Evolutionary conservation across 2,329 filamentous ascomycete species (phyloP).

Genomic region (Esteya vermicola): DNA sequence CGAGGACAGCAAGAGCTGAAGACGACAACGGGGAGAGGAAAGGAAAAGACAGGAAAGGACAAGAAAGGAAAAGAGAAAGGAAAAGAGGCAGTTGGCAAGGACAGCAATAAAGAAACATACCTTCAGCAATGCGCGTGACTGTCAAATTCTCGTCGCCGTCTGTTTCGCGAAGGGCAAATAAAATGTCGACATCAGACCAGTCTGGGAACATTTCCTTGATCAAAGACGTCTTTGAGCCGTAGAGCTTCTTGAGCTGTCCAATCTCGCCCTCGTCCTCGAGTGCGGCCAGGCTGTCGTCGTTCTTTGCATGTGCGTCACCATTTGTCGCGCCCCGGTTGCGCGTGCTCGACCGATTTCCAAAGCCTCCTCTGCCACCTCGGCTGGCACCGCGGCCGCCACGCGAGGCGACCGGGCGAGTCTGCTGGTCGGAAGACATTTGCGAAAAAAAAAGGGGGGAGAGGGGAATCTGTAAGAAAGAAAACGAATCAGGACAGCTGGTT

Average conservation of each 20-base stretch:
- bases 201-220: slow-evolving; percentile 89
- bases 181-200: slow-evolving; percentile 90
- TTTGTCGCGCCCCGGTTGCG: slow-evolving; percentile 55
- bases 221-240: slow-evolving; percentile 61
- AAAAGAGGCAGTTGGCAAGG: too few relatives aligned
- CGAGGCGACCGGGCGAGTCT: slow-evolving; percentile 66
- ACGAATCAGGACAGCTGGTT: too few relatives aligned
- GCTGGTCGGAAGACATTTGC: slow-evolving; percentile 91
- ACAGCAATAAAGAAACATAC: slow-evolving; percentile 26
- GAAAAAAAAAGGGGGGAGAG: slow-evolving; percentile 13
- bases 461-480: too few relatives aligned
- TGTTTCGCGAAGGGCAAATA: slow-evolving; percentile 84
- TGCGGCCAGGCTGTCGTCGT: slow-evolving; percentile 43
- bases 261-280: slow-evolving; percentile 79
- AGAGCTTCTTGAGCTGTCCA: slow-evolving; percentile 81
- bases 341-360: slow-evolving; percentile 55
- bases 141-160: slow-evolving; percentile 63
- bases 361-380: slow-evolving; percentile 71
- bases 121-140: slow-evolving; percentile 67
- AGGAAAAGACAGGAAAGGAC: background rate
- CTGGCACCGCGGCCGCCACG: slow-evolving; percentile 74
- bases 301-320: slow-evolving; percentile 47
- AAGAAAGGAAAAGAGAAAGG: background rate
- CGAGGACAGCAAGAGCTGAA: background rate
- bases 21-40: background rate